Base-by-base conservation (phyloP, 2,329 filamentous ascomycete genomes). In the Alternaria sp. region DNA sequence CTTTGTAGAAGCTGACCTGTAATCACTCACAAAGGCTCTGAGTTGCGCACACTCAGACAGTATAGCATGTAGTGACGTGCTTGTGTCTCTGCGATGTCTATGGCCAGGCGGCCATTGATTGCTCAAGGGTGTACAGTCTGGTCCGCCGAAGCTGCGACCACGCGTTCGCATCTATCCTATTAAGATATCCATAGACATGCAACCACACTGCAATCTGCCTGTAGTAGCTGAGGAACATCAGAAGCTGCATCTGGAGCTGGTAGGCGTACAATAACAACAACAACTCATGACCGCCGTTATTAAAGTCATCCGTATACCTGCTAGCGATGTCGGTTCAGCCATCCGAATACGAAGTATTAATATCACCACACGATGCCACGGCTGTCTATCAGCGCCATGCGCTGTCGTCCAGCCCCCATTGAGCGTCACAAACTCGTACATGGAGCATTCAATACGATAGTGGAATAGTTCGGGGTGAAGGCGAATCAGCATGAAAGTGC, bases 211-310 rank as follows among this genome's bases (percentile, higher is more conserved):
- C 36, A 44, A 46, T 38, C 25, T 32, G 54, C 34, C 28, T 18
- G 11, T 44, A 32, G n/a, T 43, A 20, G 22, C 25, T 50, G 27
- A 18, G 55, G 52, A 51, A 36, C 44, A 16, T 18, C 34, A 16
- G 50, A 20, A 32, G 28, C 27, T 28, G 45, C 30, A 38, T 48
- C 18, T 20, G 40, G 30, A 6, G 38, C 28, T 44, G 58, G 22
- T 36, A 36, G 55, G 36, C 28, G 55, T 22, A 49, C 55, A 54
- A 49, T 25, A 51, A 50, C 28, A 36, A 49, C 55, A 54, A 49
- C 30, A 51, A 50, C 28, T 41, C 32, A 43, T 55, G 57, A 52
- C 50, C 45, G 56, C 53, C 53, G 41, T 32, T 32, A 41, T 41
- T 30, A 32, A 34, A 34, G 30, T 34, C 40, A 20, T 38, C 30